A percentile compares a stretch with the other conserved stretches of the same genome.
Conservation (phyloP, 1,139 yeast genomes). For the Hyphopichia khmerensis region DNA sequence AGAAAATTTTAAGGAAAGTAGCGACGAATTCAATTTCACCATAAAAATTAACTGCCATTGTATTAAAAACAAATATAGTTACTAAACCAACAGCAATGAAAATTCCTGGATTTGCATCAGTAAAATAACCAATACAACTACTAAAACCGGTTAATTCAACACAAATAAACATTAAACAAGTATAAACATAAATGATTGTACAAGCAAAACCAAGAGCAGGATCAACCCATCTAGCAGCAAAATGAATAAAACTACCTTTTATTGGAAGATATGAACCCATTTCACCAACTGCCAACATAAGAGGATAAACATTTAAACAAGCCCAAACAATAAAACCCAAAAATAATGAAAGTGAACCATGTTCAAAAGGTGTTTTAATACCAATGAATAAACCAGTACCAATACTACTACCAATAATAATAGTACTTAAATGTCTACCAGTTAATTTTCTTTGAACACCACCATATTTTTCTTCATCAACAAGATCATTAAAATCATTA, state of each 20-base stretch:
- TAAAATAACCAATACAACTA: constrained; percentile 27
- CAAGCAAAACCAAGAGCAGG: constrained; percentile 43
- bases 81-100: constrained; percentile 34
- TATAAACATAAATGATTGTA: constrained; percentile 30
- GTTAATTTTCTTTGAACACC: constrained; percentile 31
- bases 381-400: constrained; percentile 50
- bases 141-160: constrained; percentile 34
- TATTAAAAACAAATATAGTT: constrained; percentile 29
- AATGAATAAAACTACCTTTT: constrained; percentile 38
- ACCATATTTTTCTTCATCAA: constrained; percentile 34
- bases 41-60: constrained; percentile 28
- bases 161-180: constrained; percentile 34
- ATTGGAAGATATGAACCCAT: constrained; percentile 42
- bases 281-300: constrained; percentile 41
- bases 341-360: constrained; percentile 39
- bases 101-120: constrained; percentile 37
- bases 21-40: constrained; percentile 41
- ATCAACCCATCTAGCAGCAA: constrained; percentile 37
- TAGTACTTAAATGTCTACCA: constrained; percentile 46
- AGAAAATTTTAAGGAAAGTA: constrained; percentile 36
- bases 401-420: constrained; percentile 51
- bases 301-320: constrained; percentile 33
- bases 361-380: constrained; percentile 30
- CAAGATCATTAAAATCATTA: constrained; percentile 31
- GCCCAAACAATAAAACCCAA: constrained; percentile 37